These are phyloP conservation scores for Polyporus tsugae DNA, from an alignment of 1,284 basidiomycete species.

Conservation along the genomic window DNA sequence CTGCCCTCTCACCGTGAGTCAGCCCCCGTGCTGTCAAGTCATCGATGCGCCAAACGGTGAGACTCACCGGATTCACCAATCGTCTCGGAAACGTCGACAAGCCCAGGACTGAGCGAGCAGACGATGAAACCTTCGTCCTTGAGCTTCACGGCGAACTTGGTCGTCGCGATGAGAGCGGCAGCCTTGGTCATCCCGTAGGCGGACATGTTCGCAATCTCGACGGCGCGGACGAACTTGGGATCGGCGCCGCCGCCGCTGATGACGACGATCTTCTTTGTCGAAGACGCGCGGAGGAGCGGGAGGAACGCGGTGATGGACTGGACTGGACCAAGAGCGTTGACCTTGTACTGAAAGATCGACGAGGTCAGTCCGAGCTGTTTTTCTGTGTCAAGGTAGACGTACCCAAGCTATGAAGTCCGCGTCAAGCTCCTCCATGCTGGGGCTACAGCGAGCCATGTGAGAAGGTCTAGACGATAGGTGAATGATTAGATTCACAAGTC, in stretches of 20 bases:
- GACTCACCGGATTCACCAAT: constrained; percentile 26
- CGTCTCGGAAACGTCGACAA: constrained; percentile 43
- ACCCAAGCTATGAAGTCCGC: constrained; percentile 15
- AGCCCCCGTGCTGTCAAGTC: background rate
- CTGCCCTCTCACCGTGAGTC: background rate
- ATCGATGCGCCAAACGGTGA: background rate
- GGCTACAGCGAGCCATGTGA: background rate
- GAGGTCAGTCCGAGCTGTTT: background rate
- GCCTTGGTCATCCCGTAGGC: constrained; percentile 49
- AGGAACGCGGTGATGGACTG: constrained; percentile 46
- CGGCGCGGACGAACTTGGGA: constrained; percentile 36
- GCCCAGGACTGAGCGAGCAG: constrained; percentile 46
- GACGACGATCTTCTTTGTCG: constrained; percentile 48
- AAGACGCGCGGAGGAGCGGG: constrained; percentile 48
- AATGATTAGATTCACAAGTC: constrained; percentile 22
- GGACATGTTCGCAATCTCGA: constrained; percentile 21
- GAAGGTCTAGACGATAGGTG: background rate
- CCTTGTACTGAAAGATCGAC: constrained; percentile 36
- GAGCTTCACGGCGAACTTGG: constrained; percentile 48
- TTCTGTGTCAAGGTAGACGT: background rate
- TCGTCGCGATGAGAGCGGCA: constrained; percentile 48
- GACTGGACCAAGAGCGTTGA: constrained; percentile 49
- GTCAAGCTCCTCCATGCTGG: constrained; percentile 4
- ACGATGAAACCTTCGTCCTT: constrained; percentile 47
- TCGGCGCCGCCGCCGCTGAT: constrained; percentile 45